These are phyloP conservation scores for Phytophthora europaea DNA, from an alignment of 352 stramenopile genomes.

Conservation along the genomic window DNA sequence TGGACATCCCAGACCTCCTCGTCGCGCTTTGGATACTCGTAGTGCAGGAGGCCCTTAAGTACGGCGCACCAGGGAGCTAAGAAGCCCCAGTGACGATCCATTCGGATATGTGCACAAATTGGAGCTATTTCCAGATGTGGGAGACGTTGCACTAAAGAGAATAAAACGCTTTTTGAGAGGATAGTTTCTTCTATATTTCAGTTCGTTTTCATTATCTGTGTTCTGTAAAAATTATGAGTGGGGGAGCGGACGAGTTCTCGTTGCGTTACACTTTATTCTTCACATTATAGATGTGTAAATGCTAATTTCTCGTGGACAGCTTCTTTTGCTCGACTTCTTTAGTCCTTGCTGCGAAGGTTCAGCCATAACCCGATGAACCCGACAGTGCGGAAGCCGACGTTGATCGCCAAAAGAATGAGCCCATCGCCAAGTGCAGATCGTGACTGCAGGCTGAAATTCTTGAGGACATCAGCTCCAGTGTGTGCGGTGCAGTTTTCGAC, in stretches of 20 bases:
- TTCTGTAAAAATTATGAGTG: too few species aligned
- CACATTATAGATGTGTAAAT: not conserved
- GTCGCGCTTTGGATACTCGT: not conserved
- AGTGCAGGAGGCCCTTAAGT: not conserved
- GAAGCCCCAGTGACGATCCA: not conserved
- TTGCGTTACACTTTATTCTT: not conserved
- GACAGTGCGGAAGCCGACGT: constrained; percentile 45
- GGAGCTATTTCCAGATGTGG: not conserved
- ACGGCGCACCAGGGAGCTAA: not conserved
- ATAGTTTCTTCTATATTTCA: too few species aligned
- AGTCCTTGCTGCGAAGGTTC: constrained; percentile 29
- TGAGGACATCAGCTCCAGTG: constrained; percentile 44
- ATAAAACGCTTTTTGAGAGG: too few species aligned
- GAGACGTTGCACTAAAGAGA: not conserved
- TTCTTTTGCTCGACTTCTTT: constrained; percentile 16
- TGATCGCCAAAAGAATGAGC: constrained; percentile 43
- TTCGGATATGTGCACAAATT: not conserved
- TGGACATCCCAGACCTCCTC: not conserved
- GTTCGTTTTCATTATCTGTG: too few species aligned
- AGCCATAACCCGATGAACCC: constrained; percentile 39
- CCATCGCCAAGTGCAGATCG: constrained; percentile 30
- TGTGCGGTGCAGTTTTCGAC: constrained; percentile 39
- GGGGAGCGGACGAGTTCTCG: not conserved
- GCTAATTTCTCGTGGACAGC: not conserved
- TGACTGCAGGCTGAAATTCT: constrained; percentile 42